Percentiles rank a stretch among this genome's conserved stretches.
phyloP scores from a whole-genome alignment of 2,329 filamentous ascomycete species.

The Phoma sp. region DNA sequence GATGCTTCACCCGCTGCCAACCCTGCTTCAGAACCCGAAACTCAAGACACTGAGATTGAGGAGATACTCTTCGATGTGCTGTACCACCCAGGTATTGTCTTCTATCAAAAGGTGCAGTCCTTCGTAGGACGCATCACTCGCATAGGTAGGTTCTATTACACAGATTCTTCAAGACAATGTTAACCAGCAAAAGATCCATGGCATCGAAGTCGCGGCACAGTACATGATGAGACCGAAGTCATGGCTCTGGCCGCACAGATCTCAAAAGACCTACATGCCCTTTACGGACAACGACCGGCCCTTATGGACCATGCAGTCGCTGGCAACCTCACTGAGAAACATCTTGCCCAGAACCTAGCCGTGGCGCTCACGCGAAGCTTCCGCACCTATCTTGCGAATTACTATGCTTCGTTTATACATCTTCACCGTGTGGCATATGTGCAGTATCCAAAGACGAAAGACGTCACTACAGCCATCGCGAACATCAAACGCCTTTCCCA shows the following conservation, averaged over 20 bases:
- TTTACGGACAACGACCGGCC: conserved; percentile 61
- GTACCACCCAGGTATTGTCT: conserved; percentile 63
- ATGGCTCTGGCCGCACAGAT: conserved; percentile 63
- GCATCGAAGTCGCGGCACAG: conserved; percentile 63
- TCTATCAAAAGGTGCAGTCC: conserved; percentile 66
- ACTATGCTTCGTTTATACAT: conserved; percentile 63
- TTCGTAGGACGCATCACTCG: conserved; percentile 65
- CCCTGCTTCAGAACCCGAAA: conserved; percentile 38
- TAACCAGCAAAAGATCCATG: too few relatives aligned
- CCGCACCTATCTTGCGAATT: conserved; percentile 64
- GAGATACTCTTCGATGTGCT: conserved; percentile 63
- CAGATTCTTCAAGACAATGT: too few relatives aligned
- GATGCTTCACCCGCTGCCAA: conserved; percentile 54
- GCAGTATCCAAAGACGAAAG: conserved; percentile 60
- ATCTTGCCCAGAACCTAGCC: conserved; percentile 59
- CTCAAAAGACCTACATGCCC: conserved; percentile 57
- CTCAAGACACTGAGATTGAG: conserved; percentile 49
- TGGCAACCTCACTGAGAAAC: conserved; percentile 58
- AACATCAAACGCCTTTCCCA: conserved; percentile 59
- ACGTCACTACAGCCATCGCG: conserved; percentile 57
- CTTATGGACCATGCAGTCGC: conserved; percentile 65
- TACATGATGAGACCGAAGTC: conserved; percentile 66
- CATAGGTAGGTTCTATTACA: too few relatives aligned
- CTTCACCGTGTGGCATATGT: conserved; percentile 66
- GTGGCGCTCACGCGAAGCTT: conserved; percentile 62